Evolutionary conservation across 1,284 basidiomycete species (phyloP), one percentile per base, ranked within the genome.

Genomic region (Ganoderma multipileum): DNA sequence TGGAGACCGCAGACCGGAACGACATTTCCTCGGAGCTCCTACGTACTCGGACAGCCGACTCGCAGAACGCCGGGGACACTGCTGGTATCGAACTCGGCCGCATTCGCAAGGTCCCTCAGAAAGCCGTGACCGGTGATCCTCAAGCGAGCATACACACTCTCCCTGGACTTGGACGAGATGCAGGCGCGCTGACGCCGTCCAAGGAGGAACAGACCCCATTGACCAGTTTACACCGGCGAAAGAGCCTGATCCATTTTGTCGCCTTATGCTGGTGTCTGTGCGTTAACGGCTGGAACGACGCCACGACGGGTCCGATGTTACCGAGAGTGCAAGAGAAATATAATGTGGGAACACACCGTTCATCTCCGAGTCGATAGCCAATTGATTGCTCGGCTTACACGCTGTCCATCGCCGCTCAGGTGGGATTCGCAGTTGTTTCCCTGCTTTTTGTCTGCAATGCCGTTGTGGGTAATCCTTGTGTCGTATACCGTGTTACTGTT

Each of bases 261-360:
- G 76, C 81, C 12, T 66, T 82, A 28, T 83, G 81, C 68, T 81
- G 72, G 67, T 70, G 70, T n/a, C 73, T 83, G 63, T 85, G 85
- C 73, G 74, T 86, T 5, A 81, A 82, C 36, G 87, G 88, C 20
- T 89, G 87, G 87, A 89, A 88, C 69, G 87, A 89, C 74, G 87
- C 85, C 26, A 81, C 85, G 2, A 82, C 82, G 14, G 87, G 89
- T 3, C 87, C 88, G 23, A 77, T 89, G 54, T 78, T 90, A 1
- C 88, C 87, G 23, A 79, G 82, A 23, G 87, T 90, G 61, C 89
- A 89, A 72, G 74, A 77, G 12, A 80, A 84, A 50, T 91, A 90
- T 72, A 71, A 85, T 71, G 89, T 89, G 72, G 16, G 44, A 47
- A 52, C 9, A 14, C 28, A 16, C 12, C 9, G 28, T 16, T 28